Conservation (phyloP, 2,329 filamentous ascomycete species). For the Pseudophaeomoniella oleicola region DNA sequence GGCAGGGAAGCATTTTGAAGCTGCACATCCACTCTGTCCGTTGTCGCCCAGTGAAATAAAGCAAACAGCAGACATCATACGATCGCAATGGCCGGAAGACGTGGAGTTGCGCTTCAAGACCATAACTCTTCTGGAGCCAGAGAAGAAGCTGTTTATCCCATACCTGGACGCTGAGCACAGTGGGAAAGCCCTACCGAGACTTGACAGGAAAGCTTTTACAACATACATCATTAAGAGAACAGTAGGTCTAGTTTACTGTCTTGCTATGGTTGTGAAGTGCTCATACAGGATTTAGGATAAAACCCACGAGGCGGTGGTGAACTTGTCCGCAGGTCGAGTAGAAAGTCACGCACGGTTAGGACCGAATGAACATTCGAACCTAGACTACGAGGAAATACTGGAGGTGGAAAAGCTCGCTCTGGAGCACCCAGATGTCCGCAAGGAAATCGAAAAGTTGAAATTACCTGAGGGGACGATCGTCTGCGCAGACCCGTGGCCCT, state of each 20-base stretch:
- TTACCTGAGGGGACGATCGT: slow-evolving; percentile 42
- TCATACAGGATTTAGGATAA: slow-evolving; percentile 36
- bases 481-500: slow-evolving; percentile 56
- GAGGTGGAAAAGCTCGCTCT: slow-evolving; percentile 43
- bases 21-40: slow-evolving; percentile 15
- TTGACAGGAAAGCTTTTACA: slow-evolving; percentile 37
- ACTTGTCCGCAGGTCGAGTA: slow-evolving; percentile 32
- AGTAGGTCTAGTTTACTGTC: too few relatives aligned
- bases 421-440: slow-evolving; percentile 39
- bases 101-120: slow-evolving; percentile 42
- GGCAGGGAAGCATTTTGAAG: background rate
- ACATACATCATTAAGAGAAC: slow-evolving; percentile 37
- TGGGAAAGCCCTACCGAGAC: slow-evolving; percentile 31
- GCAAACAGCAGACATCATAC: slow-evolving; percentile 12
- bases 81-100: slow-evolving; percentile 13
- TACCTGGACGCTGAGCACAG: slow-evolving; percentile 49
- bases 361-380: slow-evolving; percentile 37
- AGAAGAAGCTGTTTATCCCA: slow-evolving; percentile 42
- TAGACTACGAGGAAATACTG: slow-evolving; percentile 45
- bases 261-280: too few relatives aligned
- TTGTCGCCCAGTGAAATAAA: slow-evolving; percentile 15
- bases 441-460: slow-evolving; percentile 44
- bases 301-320: slow-evolving; percentile 40
- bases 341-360: slow-evolving; percentile 36
- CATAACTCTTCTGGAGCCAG: slow-evolving; percentile 51